A percentile compares a stretch with the other conserved stretches of the same genome.
Evolutionary conservation across 768 basidiomycete genomes (phyloP).

Genomic region (Calocera cornea): DNA sequence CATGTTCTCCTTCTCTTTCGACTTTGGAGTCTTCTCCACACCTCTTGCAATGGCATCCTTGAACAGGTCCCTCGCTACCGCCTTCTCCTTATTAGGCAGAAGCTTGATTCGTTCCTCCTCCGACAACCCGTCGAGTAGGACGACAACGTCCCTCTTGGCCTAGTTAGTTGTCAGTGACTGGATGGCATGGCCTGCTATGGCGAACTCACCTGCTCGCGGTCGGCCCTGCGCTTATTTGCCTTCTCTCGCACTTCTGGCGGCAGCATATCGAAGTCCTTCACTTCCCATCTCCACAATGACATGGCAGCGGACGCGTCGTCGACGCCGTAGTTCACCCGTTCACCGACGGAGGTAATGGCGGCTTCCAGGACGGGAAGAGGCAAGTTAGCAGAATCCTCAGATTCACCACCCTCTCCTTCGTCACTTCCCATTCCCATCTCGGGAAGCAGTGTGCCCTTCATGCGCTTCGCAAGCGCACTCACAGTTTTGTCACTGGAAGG

Average conservation of each 20-base stretch:
- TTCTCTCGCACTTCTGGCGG: slow-evolving; percentile 53
- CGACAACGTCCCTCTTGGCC: slow-evolving; percentile 46
- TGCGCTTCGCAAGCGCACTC: slow-evolving; percentile 46
- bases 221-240: slow-evolving; percentile 43
- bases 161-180: slow-evolving; percentile 19
- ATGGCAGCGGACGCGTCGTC: slow-evolving; percentile 38
- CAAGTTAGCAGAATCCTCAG: slow-evolving; percentile 32
- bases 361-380: slow-evolving; percentile 41
- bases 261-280: slow-evolving; percentile 44
- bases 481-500: slow-evolving; percentile 55
- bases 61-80: background rate
- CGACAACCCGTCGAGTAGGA: slow-evolving; percentile 43
- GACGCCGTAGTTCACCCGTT: slow-evolving; percentile 70
- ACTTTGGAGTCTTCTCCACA: slow-evolving; percentile 21
- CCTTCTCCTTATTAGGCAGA: slow-evolving; percentile 29
- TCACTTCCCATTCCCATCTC: slow-evolving; percentile 25
- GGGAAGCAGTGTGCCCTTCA: slow-evolving; percentile 56
- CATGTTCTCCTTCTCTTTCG: slow-evolving; percentile 28
- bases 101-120: slow-evolving; percentile 43
- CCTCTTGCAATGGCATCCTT: background rate
- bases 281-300: slow-evolving; percentile 80
- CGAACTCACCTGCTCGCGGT: slow-evolving; percentile 47
- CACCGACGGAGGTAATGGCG: slow-evolving; percentile 48
- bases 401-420: slow-evolving; percentile 18
- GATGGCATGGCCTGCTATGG: background rate